A percentile compares a stretch with the other conserved stretches of the same genome.
phyloP scores from a whole-genome alignment of 2,329 filamentous ascomycete genomes.

The Alternaria hordeiaustralica region DNA sequence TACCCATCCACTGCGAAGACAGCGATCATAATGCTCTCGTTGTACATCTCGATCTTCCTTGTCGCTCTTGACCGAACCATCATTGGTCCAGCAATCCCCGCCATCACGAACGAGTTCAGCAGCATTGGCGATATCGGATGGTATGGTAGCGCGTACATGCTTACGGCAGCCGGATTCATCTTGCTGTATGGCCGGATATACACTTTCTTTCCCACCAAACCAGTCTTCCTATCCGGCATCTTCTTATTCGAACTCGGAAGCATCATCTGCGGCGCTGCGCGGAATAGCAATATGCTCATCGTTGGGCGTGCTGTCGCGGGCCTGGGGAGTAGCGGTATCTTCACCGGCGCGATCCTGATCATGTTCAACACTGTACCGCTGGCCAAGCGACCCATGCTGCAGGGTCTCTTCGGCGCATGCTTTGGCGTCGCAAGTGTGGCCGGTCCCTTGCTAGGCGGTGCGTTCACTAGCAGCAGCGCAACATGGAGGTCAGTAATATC shows the following conservation, averaged over 20 bases:
- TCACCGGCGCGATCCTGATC: slow-evolving; percentile 43
- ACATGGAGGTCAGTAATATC: slow-evolving; percentile 41
- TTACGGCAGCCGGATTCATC: slow-evolving; percentile 50
- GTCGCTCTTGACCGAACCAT: slow-evolving; percentile 53
- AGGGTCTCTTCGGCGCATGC: slow-evolving; percentile 50
- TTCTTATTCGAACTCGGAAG: slow-evolving; percentile 59
- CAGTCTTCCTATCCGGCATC: slow-evolving; percentile 58
- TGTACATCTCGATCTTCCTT: slow-evolving; percentile 44
- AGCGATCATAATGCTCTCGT: slow-evolving; percentile 36
- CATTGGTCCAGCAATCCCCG: slow-evolving; percentile 54
- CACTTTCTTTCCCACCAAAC: slow-evolving; percentile 58
- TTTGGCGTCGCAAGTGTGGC: slow-evolving; percentile 50
- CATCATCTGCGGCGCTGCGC: slow-evolving; percentile 58
- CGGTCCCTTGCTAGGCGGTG: slow-evolving; percentile 54
- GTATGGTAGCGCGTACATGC: slow-evolving; percentile 51
- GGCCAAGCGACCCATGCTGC: slow-evolving; percentile 51
- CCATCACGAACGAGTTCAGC: slow-evolving; percentile 55
- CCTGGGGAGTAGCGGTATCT: slow-evolving; percentile 40
- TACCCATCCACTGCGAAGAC: slow-evolving; percentile 36
- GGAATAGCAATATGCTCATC: slow-evolving; percentile 36
- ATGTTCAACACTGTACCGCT: slow-evolving; percentile 48
- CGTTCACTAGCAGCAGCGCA: slow-evolving; percentile 49
- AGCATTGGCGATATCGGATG: slow-evolving; percentile 53
- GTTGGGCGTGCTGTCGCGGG: slow-evolving; percentile 41
- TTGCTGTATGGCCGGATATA: slow-evolving; percentile 56